Evolutionary conservation across 2,329 filamentous ascomycete species (phyloP).

Genomic region (Fusarium phyllophilum): DNA sequence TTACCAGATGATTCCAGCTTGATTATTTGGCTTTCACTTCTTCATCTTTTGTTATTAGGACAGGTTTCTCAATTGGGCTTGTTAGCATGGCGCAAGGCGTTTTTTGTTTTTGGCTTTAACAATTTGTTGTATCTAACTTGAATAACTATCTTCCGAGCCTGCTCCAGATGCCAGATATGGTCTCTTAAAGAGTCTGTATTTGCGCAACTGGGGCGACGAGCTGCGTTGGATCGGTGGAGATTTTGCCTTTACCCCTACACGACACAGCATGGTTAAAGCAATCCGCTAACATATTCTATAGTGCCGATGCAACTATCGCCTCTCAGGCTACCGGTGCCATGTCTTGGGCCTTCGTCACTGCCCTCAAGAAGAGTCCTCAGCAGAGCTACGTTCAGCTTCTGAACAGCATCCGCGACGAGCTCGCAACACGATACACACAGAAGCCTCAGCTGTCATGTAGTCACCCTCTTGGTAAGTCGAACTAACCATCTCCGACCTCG

Average conservation of each 20-base stretch:
- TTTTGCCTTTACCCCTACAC: not conserved
- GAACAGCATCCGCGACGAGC: conserved; percentile 94
- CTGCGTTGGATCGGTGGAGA: conserved; percentile 52
- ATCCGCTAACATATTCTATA: conserved; percentile 51
- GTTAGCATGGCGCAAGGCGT: conserved; percentile 35
- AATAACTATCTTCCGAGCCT: conserved; percentile 42
- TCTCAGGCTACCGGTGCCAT: conserved; percentile 95
- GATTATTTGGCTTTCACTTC: conserved; percentile 21
- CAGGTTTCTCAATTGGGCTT: conserved; percentile 9
- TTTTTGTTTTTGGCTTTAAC: conserved; percentile 25
- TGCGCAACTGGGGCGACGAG: conserved; percentile 59
- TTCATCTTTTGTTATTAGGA: conserved; percentile 12
- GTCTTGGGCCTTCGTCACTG: conserved; percentile 96
- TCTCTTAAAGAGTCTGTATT: conserved; percentile 45
- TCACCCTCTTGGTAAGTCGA: conserved; percentile 85
- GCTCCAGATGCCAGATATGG: conserved; percentile 56
- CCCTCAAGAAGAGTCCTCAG: conserved; percentile 95
- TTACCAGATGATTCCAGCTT: conserved; percentile 26
- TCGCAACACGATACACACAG: conserved; percentile 87
- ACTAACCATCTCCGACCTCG: not conserved
- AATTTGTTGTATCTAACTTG: conserved; percentile 33
- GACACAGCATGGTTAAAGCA: not conserved
- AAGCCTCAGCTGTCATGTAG: conserved; percentile 98
- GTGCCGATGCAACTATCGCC: conserved; percentile 90
- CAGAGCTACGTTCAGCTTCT: conserved; percentile 97